phyloP scores from a whole-genome alignment of 164 flowering plant genomes.

The Taxillus chinensis region DNA sequence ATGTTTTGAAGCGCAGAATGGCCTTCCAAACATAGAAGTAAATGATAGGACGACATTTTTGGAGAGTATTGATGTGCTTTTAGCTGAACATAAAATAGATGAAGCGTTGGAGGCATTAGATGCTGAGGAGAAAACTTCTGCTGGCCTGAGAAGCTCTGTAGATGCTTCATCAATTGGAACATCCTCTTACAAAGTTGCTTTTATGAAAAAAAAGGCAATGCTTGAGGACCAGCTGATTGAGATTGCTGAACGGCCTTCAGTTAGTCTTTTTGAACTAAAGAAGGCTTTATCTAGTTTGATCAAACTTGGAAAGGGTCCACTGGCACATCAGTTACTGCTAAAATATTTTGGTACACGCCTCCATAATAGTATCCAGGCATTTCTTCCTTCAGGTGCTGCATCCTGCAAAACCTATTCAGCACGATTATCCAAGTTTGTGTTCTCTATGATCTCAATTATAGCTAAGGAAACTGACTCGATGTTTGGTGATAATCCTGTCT shows the following conservation, averaged over 20 bases:
- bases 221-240: constrained; percentile 70
- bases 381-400: constrained; percentile 64
- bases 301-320: constrained; percentile 76
- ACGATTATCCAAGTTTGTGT: constrained; percentile 64
- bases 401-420: constrained; percentile 75
- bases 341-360: constrained; percentile 65
- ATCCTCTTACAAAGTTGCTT: constrained; percentile 48
- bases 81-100: constrained; percentile 80
- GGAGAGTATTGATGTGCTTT: constrained; percentile 75
- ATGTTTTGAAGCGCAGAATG: constrained; percentile 21
- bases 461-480: constrained; percentile 52
- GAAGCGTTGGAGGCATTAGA: constrained; percentile 70
- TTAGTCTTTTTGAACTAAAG: constrained; percentile 45
- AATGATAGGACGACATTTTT: constrained; percentile 33
- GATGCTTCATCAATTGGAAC: constrained; percentile 38
- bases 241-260: constrained; percentile 58
- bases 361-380: constrained; percentile 51
- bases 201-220: constrained; percentile 54
- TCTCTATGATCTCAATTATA: constrained; percentile 60
- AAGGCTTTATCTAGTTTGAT: constrained; percentile 51
- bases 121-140: constrained; percentile 49
- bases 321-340: constrained; percentile 69
- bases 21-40: constrained; percentile 28
- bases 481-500: constrained; percentile 75
- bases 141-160: constrained; percentile 42